phyloP scores from a whole-genome alignment of 2,329 filamentous ascomycete species.

The Fusarium oxysporum region DNA sequence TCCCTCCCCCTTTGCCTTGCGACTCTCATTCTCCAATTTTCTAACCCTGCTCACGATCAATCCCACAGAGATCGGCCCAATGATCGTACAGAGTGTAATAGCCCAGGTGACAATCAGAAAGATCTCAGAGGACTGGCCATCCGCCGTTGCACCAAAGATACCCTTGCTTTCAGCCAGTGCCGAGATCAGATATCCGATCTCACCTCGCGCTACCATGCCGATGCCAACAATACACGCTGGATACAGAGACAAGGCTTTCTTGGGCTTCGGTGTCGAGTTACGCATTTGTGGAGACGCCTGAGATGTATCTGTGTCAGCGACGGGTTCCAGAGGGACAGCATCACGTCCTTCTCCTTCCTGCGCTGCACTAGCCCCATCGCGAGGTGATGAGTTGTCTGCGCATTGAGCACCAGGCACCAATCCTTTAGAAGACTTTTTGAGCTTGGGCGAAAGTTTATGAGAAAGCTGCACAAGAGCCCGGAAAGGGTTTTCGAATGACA shows the following conservation, averaged over 20 bases:
- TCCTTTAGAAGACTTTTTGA: neutral
- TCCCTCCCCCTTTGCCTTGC: constrained; percentile 4
- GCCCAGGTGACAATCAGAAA: constrained; percentile 68
- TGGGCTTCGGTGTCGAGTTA: constrained; percentile 35
- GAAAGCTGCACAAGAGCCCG: neutral
- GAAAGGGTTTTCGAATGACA: constrained; percentile 45
- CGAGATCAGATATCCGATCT: constrained; percentile 83
- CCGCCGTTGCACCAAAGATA: constrained; percentile 49
- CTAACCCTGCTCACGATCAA: constrained; percentile 58
- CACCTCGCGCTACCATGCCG: constrained; percentile 80
- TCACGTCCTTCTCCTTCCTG: neutral
- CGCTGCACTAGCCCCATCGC: rapidly evolving
- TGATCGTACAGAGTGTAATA: constrained; percentile 65
- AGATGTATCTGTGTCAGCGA: neutral
- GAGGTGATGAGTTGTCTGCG: neutral
- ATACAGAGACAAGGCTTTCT: constrained; percentile 71
- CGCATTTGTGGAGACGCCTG: neutral
- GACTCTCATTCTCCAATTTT: constrained; percentile 32
- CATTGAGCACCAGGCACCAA: constrained; percentile 30
- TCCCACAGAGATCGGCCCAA: constrained; percentile 62
- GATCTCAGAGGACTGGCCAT: constrained; percentile 51
- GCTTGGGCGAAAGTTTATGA: neutral
- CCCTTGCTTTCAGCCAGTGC: constrained; percentile 70
- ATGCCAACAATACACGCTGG: constrained; percentile 74
- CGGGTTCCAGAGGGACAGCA: neutral